Percentiles rank a stretch among this genome's conserved stretches.
These are phyloP conservation scores for Fusarium kyushuense DNA, from an alignment of 2,329 filamentous ascomycete genomes.

Conservation along the genomic window DNA sequence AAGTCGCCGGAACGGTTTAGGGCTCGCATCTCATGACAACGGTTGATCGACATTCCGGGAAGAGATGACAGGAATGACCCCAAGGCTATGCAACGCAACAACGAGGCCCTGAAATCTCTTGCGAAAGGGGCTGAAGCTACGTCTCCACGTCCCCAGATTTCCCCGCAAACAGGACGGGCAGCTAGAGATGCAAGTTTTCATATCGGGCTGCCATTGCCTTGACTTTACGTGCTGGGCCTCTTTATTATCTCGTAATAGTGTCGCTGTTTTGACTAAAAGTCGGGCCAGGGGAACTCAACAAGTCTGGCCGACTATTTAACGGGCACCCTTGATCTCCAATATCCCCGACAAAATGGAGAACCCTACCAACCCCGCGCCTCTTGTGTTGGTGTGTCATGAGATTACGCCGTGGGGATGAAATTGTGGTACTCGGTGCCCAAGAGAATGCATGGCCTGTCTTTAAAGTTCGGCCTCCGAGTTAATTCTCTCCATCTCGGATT, in stretches of 20 bases:
- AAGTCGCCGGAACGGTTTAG: conserved; percentile 10
- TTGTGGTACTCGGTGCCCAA: conserved; percentile 4
- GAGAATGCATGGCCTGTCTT: conserved; percentile 12
- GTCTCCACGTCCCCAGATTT: conserved; percentile 46
- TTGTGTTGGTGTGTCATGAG: conserved; percentile 41
- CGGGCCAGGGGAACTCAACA: conserved; percentile 31
- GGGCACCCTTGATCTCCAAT: conserved; percentile 42
- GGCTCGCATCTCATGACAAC: conserved; percentile 25
- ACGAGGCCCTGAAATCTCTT: conserved; percentile 24
- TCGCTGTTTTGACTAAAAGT: conserved; percentile 44
- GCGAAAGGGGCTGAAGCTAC: conserved; percentile 16
- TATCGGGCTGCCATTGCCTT: conserved; percentile 27
- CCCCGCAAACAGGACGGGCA: conserved; percentile 43
- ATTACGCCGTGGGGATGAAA: conserved; percentile 32
- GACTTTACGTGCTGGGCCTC: conserved; percentile 37
- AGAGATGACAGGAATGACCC: conserved; percentile 13
- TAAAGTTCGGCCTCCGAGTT: conserved; percentile 29
- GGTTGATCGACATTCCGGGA: conserved; percentile 26
- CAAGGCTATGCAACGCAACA: conserved; percentile 9
- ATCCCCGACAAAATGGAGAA: conserved; percentile 38
- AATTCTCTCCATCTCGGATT: conserved; percentile 24
- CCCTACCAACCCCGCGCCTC: conserved; percentile 40
- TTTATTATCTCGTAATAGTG: conserved; percentile 47
- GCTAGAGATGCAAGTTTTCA: conserved; percentile 24
- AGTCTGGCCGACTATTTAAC: conserved; percentile 29